Evolutionary conservation across 768 basidiomycete species (phyloP).

Genomic region (Suillus paluster): DNA sequence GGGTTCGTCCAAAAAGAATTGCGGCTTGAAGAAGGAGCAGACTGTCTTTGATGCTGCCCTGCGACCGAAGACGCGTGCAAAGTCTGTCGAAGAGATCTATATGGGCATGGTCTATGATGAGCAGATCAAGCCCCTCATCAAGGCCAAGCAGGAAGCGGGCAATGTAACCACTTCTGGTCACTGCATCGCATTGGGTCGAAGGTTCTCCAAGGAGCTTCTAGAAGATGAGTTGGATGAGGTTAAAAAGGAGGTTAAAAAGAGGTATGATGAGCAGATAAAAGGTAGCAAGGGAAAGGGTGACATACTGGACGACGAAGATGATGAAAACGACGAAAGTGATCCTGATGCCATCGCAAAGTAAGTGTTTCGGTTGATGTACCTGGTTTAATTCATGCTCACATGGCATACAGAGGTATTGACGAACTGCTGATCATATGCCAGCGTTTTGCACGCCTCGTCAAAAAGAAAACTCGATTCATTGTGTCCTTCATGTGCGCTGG

Average conservation of each 20-base stretch:
- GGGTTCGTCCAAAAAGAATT: neutral
- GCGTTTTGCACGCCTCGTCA: neutral
- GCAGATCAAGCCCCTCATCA: conserved; percentile 7
- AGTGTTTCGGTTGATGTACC: neutral
- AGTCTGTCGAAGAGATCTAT: conserved; percentile 1
- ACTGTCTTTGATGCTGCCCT: conserved; percentile 2
- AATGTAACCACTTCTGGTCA: neutral
- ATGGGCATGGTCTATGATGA: neutral
- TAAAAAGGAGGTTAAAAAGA: conserved; percentile 4
- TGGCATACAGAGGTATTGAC: conserved; percentile 3
- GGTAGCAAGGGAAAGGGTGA: neutral
- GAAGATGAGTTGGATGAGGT: neutral
- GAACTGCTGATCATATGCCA: conserved; percentile 1
- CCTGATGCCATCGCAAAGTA: conserved; percentile 4
- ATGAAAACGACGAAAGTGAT: neutral
- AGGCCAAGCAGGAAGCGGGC: conserved; percentile 3
- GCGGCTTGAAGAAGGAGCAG: neutral
- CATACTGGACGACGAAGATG: neutral
- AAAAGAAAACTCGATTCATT: neutral
- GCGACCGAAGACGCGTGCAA: neutral
- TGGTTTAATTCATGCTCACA: neutral
- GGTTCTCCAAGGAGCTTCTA: conserved; percentile 7
- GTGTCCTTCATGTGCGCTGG: conserved; percentile 14
- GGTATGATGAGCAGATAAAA: conserved; percentile 5
- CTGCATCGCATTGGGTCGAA: neutral